Evolutionary conservation across 1,284 basidiomycete genomes (phyloP).

Genomic region (Sporisorium iseilematis-ciliati): DNA sequence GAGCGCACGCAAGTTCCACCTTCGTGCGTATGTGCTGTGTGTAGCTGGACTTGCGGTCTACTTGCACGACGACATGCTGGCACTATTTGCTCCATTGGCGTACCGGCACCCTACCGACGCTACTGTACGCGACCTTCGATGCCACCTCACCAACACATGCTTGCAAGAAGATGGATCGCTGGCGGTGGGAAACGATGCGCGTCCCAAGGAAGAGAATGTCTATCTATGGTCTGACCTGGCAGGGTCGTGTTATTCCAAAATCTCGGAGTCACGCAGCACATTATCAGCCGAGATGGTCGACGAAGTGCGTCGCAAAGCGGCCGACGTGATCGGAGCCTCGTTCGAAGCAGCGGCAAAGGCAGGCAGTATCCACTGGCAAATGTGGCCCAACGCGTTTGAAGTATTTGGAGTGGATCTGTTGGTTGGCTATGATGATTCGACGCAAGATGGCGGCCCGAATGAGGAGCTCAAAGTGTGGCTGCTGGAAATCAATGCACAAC

Average conservation of each 20-base stretch:
- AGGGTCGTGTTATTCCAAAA: constrained; percentile 69
- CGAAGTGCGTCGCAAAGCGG: constrained; percentile 35
- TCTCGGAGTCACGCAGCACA: constrained; percentile 56
- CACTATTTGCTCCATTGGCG: constrained; percentile 77
- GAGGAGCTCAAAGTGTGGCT: constrained; percentile 77
- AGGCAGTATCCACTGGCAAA: constrained; percentile 87
- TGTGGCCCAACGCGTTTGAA: constrained; percentile 90
- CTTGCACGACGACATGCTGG: constrained; percentile 84
- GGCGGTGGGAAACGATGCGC: constrained; percentile 41
- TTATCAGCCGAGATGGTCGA: constrained; percentile 72
- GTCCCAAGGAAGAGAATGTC: constrained; percentile 59
- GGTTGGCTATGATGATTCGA: constrained; percentile 73
- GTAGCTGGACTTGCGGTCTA: constrained; percentile 71
- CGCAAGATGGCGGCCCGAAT: not conserved
- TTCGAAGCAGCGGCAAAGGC: constrained; percentile 86
- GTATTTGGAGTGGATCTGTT: constrained; percentile 93
- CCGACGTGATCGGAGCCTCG: constrained; percentile 77
- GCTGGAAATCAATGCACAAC: constrained; percentile 93
- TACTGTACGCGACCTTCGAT: constrained; percentile 74
- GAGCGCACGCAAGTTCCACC: constrained; percentile 79
- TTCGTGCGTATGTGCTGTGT: constrained; percentile 91
- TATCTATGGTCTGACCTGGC: constrained; percentile 52
- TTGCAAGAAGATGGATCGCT: constrained; percentile 75
- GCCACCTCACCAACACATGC: constrained; percentile 95
- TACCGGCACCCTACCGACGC: constrained; percentile 53